Percentiles rank a stretch among this genome's conserved stretches.
These are phyloP conservation scores for Fusarium beomiforme DNA, from an alignment of 2,329 filamentous ascomycete genomes.

Conservation along the genomic window DNA sequence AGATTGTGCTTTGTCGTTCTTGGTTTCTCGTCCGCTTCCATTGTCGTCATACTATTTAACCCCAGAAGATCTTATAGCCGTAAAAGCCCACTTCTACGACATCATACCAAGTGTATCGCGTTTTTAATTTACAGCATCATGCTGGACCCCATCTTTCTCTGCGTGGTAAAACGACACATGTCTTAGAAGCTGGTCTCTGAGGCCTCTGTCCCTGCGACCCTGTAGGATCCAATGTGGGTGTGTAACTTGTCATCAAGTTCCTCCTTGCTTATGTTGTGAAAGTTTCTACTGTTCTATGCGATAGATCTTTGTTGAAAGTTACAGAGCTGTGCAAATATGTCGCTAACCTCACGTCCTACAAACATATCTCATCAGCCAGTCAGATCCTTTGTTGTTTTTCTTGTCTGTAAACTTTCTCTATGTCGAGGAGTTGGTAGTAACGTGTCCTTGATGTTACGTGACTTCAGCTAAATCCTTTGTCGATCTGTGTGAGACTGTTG, in stretches of 20 bases:
- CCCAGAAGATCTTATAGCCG: conserved; percentile 28
- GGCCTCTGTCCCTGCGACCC: not conserved
- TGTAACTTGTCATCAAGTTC: conserved; percentile 1
- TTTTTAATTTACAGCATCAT: not conserved
- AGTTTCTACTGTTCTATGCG: not conserved
- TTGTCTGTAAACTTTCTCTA: not conserved
- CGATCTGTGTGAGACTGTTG: conserved; percentile 30
- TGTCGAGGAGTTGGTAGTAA: conserved; percentile 1
- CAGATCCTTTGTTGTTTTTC: not conserved
- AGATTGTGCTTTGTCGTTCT: conserved; percentile 5
- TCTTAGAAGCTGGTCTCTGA: conserved; percentile 16
- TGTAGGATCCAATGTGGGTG: conserved; percentile 13
- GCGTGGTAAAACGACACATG: conserved; percentile 17
- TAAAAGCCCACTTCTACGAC: not conserved
- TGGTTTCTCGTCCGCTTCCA: conserved; percentile 17
- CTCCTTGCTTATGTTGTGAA: not conserved
- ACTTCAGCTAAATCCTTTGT: conserved; percentile 22
- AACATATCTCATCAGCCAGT: conserved; percentile 3
- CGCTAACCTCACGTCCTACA: conserved; percentile 12
- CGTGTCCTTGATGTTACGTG: conserved; percentile 28
- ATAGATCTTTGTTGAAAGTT: not conserved
- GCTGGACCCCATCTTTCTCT: not conserved
- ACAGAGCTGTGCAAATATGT: not conserved
- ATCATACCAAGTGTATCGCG: conserved; percentile 5
- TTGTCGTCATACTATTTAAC: conserved; percentile 31